Percentiles rank a stretch among this genome's conserved stretches.
These are phyloP conservation scores for Lolium multiflorum DNA, from an alignment of 176 grass and related monocot species.

Conservation along the genomic window DNA sequence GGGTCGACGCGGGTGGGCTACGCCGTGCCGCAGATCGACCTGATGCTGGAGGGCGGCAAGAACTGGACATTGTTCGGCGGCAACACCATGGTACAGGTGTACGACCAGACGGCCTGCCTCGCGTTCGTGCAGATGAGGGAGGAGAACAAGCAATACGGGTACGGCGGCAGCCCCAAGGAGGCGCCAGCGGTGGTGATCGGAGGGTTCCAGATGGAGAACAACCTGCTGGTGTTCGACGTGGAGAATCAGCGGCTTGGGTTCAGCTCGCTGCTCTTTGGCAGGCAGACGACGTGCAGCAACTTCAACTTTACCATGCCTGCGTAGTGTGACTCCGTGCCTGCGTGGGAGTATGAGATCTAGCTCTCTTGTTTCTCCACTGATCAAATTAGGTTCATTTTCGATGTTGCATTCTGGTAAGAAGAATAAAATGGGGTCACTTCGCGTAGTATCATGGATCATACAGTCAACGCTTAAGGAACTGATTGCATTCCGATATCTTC, in stretches of 20 bases:
- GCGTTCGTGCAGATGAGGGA: slow-evolving; percentile 41
- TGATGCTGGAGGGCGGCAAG: slow-evolving; percentile 46
- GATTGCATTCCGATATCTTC: fast-evolving
- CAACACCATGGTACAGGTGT: slow-evolving; percentile 57
- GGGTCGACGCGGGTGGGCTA: slow-evolving; percentile 53
- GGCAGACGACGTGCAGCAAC: slow-evolving; percentile 57
- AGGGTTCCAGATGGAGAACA: slow-evolving; percentile 78
- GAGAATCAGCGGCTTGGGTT: slow-evolving; percentile 47
- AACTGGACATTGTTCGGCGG: slow-evolving; percentile 60
- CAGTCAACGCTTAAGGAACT: too few species aligned
- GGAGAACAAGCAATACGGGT: background rate
- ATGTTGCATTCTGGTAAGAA: too few species aligned
- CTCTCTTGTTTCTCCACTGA: background rate
- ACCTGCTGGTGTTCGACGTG: slow-evolving; percentile 61
- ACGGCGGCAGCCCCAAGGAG: background rate
- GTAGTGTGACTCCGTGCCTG: background rate
- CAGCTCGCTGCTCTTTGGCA: slow-evolving; percentile 31
- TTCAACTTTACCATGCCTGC: slow-evolving; percentile 55
- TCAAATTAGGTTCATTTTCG: too few species aligned
- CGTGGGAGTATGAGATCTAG: background rate
- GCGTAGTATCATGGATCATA: too few species aligned
- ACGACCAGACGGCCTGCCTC: slow-evolving; percentile 51
- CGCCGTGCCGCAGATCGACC: slow-evolving; percentile 56
- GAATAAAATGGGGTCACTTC: too few species aligned
- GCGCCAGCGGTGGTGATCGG: slow-evolving; percentile 52